These are phyloP conservation scores for Gremmenia infestans DNA, from an alignment of 2,329 filamentous ascomycete species.

Conservation along the genomic window DNA sequence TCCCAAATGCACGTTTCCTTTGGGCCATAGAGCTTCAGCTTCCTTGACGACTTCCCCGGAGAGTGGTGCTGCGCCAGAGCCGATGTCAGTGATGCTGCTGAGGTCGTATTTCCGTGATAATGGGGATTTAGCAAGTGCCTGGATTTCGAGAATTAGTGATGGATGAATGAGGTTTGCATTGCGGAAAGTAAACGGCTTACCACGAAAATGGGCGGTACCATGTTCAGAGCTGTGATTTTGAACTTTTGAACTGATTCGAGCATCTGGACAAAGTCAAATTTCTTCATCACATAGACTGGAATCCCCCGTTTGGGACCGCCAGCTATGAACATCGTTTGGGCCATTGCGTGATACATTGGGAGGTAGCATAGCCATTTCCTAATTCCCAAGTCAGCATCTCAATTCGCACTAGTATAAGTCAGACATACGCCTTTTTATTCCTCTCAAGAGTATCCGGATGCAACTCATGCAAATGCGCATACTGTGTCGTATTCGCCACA, in stretches of 20 bases:
- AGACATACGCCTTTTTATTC: slow-evolving; percentile 60
- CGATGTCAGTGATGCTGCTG: slow-evolving; percentile 70
- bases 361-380: slow-evolving; percentile 26
- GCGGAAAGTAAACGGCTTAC: slow-evolving; percentile 18
- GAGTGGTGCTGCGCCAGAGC: slow-evolving; percentile 79
- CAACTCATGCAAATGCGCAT: slow-evolving; percentile 45
- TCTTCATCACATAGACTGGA: slow-evolving; percentile 72
- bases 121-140: slow-evolving; percentile 70
- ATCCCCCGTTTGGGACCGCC: slow-evolving; percentile 50
- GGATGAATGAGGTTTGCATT: slow-evolving; percentile 36
- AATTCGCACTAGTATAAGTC: slow-evolving; percentile 71
- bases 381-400: not conserved
- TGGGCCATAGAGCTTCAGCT: slow-evolving; percentile 62
- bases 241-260: slow-evolving; percentile 63
- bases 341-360: slow-evolving; percentile 65
- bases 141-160: slow-evolving; percentile 63
- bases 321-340: slow-evolving; percentile 66
- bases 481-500: slow-evolving; percentile 37
- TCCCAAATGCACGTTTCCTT: slow-evolving; percentile 63
- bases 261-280: slow-evolving; percentile 71
- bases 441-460: slow-evolving; percentile 57
- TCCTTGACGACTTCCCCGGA: slow-evolving; percentile 72
- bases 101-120: slow-evolving; percentile 75
- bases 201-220: slow-evolving; percentile 73
- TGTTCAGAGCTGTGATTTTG: slow-evolving; percentile 59